phyloP scores from a whole-genome alignment of 2,329 filamentous ascomycete genomes.

The Pseudogymnoascus sp. region DNA sequence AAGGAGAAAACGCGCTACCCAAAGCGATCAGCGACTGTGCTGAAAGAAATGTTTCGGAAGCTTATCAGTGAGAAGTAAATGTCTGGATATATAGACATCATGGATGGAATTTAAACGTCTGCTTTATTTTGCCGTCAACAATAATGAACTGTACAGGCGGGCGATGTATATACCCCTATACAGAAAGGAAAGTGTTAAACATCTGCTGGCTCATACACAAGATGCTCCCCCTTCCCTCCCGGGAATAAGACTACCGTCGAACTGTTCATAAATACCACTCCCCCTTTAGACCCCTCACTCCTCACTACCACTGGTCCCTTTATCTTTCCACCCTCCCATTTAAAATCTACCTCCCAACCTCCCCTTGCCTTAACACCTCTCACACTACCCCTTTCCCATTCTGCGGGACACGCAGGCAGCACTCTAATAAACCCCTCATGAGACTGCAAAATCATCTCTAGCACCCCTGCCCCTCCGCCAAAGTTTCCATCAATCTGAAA shows the following conservation, averaged over 20 bases:
- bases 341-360: slow-evolving; percentile 32
- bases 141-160: neutral
- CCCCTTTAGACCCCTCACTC: neutral
- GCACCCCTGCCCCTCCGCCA: slow-evolving; percentile 38
- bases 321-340: slow-evolving; percentile 28
- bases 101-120: neutral
- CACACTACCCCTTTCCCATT: slow-evolving; percentile 31
- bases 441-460: slow-evolving; percentile 38
- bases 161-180: too few relatives aligned
- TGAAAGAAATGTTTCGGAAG: slow-evolving; percentile 61
- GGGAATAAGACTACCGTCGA: neutral
- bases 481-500: slow-evolving; percentile 46
- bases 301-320: slow-evolving; percentile 17
- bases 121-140: neutral
- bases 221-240: neutral
- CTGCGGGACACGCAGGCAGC: slow-evolving; percentile 32
- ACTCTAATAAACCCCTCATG: slow-evolving; percentile 30
- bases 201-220: neutral
- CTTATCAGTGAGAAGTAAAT: slow-evolving; percentile 54
- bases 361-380: slow-evolving; percentile 30
- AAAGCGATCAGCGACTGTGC: slow-evolving; percentile 71
- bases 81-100: neutral
- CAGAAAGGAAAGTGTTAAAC: neutral
- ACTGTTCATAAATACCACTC: slow-evolving; percentile 10
- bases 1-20: slow-evolving; percentile 65